phyloP scores from a whole-genome alignment of 805 yeast genomes.

The Saturnispora gosingensis region DNA sequence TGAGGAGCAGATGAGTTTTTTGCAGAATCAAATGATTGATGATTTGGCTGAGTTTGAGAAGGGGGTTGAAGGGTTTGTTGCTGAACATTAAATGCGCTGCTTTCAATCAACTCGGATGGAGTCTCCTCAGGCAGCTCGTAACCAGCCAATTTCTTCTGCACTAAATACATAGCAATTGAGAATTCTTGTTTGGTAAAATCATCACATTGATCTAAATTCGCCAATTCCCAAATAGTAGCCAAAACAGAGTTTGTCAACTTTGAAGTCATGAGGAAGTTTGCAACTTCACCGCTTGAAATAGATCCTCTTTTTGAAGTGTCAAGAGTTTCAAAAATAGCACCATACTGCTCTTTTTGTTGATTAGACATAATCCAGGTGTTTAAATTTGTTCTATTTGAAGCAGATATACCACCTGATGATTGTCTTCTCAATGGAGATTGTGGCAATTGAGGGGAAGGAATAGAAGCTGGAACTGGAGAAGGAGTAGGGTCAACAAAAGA shows the following conservation, averaged over 20 bases:
- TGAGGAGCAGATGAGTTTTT: slow-evolving; percentile 15
- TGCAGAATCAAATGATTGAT: slow-evolving; percentile 12
- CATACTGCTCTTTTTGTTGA: slow-evolving; percentile 68
- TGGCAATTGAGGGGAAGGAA: slow-evolving; percentile 14
- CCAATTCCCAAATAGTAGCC: slow-evolving; percentile 89
- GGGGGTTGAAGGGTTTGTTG: slow-evolving; percentile 9
- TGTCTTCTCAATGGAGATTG: slow-evolving; percentile 12
- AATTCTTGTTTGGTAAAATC: slow-evolving; percentile 74
- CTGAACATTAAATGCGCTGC: slow-evolving; percentile 23
- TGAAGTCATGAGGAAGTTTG: slow-evolving; percentile 81
- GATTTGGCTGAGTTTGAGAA: slow-evolving; percentile 1
- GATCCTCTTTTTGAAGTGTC: slow-evolving; percentile 58
- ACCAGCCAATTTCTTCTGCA: slow-evolving; percentile 77
- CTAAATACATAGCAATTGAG: slow-evolving; percentile 87
- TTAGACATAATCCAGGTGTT: slow-evolving; percentile 55
- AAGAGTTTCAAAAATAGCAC: slow-evolving; percentile 65
- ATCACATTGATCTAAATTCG: slow-evolving; percentile 84
- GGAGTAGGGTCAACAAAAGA: slow-evolving; percentile 15
- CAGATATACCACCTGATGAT: slow-evolving; percentile 5
- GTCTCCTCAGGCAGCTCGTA: slow-evolving; percentile 64
- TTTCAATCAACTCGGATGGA: slow-evolving; percentile 48
- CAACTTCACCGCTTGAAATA: slow-evolving; percentile 73
- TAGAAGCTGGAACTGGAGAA: slow-evolving; percentile 8
- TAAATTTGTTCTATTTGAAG: slow-evolving; percentile 16
- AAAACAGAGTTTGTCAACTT: slow-evolving; percentile 74